Evolutionary conservation across 2,329 filamentous ascomycete genomes (phyloP).

Genomic region (Trichophyton benhamiae): DNA sequence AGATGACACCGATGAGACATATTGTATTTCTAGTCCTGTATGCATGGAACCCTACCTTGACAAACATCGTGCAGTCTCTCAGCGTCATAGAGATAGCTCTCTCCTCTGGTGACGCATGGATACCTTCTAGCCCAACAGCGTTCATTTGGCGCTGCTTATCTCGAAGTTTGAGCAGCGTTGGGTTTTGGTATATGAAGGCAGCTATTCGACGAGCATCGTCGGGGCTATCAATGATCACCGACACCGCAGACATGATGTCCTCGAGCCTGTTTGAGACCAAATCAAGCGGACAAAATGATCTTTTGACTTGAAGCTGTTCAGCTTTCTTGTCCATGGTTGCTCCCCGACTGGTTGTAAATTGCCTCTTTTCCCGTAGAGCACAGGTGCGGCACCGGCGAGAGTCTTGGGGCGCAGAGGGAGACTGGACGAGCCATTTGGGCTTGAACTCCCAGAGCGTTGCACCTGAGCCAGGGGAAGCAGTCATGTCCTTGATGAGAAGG

Average conservation of each 20-base stretch:
- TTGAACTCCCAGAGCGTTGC: constrained; percentile 57
- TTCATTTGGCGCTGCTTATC: constrained; percentile 24
- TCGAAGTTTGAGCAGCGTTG: constrained; percentile 25
- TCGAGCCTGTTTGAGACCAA: constrained; percentile 41
- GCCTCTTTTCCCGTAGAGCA: constrained; percentile 44
- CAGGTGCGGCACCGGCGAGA: constrained; percentile 63
- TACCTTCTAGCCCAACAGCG: constrained; percentile 26
- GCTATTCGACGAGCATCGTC: constrained; percentile 26
- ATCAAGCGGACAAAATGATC: constrained; percentile 52
- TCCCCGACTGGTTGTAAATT: constrained; percentile 24
- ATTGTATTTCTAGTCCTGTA: neutral
- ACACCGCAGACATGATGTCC: constrained; percentile 34
- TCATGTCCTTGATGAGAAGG: constrained; percentile 65
- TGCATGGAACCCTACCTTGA: constrained; percentile 39
- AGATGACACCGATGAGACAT: neutral
- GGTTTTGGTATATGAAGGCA: constrained; percentile 24
- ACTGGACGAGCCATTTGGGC: constrained; percentile 72
- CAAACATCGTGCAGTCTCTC: constrained; percentile 64
- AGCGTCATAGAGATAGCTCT: constrained; percentile 67
- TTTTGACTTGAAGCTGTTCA: neutral
- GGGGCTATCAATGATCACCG: constrained; percentile 25
- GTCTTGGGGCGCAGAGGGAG: constrained; percentile 52
- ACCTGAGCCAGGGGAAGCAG: constrained; percentile 26
- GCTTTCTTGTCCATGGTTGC: constrained; percentile 18
- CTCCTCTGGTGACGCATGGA: constrained; percentile 27